phyloP scores from a whole-genome alignment of 495 filamentous ascomycete species.

The Lepraria neglecta region DNA sequence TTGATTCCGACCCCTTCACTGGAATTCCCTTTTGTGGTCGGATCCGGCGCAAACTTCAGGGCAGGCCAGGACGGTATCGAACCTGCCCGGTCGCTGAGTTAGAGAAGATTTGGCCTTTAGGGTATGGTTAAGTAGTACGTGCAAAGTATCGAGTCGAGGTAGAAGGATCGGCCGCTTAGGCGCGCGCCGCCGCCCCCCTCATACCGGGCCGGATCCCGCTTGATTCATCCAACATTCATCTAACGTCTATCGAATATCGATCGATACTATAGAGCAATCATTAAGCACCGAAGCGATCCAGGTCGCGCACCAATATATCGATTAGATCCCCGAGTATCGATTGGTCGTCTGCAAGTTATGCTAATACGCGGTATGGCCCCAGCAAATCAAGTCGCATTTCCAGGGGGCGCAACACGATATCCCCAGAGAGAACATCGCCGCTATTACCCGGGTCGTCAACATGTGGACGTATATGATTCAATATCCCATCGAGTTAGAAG shows the following conservation, averaged over 20 bases:
- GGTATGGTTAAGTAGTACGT: background rate
- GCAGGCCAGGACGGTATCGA: background rate
- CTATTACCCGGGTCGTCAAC: background rate
- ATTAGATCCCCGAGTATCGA: background rate
- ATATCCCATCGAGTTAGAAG: too few species aligned
- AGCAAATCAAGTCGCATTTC: background rate
- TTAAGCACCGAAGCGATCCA: background rate
- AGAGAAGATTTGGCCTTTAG: background rate
- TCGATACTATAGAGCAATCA: background rate
- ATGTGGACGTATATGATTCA: too few species aligned
- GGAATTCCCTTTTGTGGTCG: background rate
- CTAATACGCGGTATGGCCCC: background rate
- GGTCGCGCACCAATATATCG: background rate
- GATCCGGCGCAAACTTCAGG: background rate
- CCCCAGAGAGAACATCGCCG: too few species aligned
- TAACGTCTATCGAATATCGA: too few species aligned
- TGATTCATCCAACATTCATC: background rate
- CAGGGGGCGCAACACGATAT: background rate
- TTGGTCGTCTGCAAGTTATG: slow-evolving; percentile 2
- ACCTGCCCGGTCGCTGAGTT: too few species aligned
- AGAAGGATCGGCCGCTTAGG: too few species aligned
- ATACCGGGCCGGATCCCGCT: too few species aligned
- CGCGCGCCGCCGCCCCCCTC: too few species aligned
- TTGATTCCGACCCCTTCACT: background rate
- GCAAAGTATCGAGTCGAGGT: background rate